Evolutionary conservation across 2,329 filamentous ascomycete species (phyloP).

Genomic region (Chalaropsis ovoidea): DNA sequence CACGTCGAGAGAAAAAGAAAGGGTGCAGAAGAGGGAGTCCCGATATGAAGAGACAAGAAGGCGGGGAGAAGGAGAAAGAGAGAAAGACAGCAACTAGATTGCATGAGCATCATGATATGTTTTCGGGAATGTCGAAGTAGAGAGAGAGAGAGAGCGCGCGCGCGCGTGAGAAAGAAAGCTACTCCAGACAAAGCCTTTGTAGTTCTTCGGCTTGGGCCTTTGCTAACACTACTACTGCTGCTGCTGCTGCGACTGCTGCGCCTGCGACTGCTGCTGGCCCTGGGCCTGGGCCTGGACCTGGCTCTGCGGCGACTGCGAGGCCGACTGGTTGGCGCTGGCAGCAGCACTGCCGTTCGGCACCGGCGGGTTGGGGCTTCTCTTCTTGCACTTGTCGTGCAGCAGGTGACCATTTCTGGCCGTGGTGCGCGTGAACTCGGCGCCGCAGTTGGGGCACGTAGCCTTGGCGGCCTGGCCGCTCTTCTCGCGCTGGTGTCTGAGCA

Average conservation of each 20-base stretch:
- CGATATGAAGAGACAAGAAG: not conserved
- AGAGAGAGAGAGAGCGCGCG: not conserved
- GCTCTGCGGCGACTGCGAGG: not conserved
- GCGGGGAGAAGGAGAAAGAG: not conserved
- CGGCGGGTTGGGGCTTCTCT: slow-evolving; percentile 29
- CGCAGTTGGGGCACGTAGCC: slow-evolving; percentile 80
- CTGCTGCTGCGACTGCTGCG: not conserved
- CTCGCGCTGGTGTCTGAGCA: slow-evolving; percentile 83
- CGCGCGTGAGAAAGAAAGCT: no score
- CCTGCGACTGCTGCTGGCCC: slow-evolving; percentile 1
- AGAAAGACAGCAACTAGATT: not conserved
- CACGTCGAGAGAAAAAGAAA: not conserved
- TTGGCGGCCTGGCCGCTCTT: slow-evolving; percentile 87
- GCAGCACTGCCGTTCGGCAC: slow-evolving; percentile 14
- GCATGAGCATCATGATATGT: slow-evolving; percentile 5
- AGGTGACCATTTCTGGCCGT: slow-evolving; percentile 78
- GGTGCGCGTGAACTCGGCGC: slow-evolving; percentile 85
- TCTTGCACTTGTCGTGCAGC: slow-evolving; percentile 86
- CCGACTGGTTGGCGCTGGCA: slow-evolving; percentile 9
- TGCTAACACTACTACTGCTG: slow-evolving; percentile 10
- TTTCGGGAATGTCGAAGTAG: not conserved
- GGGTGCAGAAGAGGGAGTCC: not conserved
- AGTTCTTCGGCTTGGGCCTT: not conserved
- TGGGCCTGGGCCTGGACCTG: slow-evolving; percentile 1
- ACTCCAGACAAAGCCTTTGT: not conserved